A percentile compares a stretch with the other conserved stretches of the same genome.
phyloP scores from a whole-genome alignment of 2,329 filamentous ascomycete species.

The Bisporella sp. region DNA sequence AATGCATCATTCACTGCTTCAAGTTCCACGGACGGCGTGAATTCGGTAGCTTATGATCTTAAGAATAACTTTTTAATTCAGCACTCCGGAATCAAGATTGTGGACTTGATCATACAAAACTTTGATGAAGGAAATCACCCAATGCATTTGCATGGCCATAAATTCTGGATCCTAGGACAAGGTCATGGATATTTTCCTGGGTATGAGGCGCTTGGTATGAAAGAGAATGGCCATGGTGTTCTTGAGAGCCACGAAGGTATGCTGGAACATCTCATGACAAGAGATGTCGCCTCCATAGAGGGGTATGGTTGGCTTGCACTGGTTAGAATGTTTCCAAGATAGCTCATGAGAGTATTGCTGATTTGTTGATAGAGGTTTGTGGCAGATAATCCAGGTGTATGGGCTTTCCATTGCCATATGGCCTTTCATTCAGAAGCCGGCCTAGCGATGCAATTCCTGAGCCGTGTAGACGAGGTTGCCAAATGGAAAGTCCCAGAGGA shows the following conservation, averaged over 20 bases:
- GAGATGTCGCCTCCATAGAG: slow-evolving; percentile 46
- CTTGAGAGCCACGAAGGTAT: slow-evolving; percentile 28
- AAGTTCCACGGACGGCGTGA: slow-evolving; percentile 39
- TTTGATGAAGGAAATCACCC: slow-evolving; percentile 64
- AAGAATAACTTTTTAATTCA: slow-evolving; percentile 53
- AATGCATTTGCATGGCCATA: slow-evolving; percentile 70
- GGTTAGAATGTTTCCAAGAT: too few species aligned
- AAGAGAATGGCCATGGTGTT: slow-evolving; percentile 24
- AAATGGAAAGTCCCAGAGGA: slow-evolving; percentile 37
- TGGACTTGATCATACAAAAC: slow-evolving; percentile 74
- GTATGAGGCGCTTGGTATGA: slow-evolving; percentile 32
- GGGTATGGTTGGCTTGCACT: slow-evolving; percentile 48
- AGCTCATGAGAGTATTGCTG: too few species aligned
- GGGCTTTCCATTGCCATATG: slow-evolving; percentile 54
- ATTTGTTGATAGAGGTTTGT: slow-evolving; percentile 26
- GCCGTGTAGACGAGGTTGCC: slow-evolving; percentile 38
- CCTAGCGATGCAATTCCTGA: slow-evolving; percentile 52
- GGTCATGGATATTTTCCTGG: slow-evolving; percentile 58
- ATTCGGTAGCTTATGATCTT: slow-evolving; percentile 39
- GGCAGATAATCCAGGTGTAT: slow-evolving; percentile 44
- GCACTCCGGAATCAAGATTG: slow-evolving; percentile 49
- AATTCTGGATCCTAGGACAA: slow-evolving; percentile 51
- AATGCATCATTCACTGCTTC: slow-evolving; percentile 42
- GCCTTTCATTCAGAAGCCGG: slow-evolving; percentile 52
- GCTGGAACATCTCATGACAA: slow-evolving; percentile 36